Percentiles rank a stretch among this genome's conserved stretches.
phyloP scores from a whole-genome alignment of 78 protist species.

The Cavenderia fasciculata region DNA sequence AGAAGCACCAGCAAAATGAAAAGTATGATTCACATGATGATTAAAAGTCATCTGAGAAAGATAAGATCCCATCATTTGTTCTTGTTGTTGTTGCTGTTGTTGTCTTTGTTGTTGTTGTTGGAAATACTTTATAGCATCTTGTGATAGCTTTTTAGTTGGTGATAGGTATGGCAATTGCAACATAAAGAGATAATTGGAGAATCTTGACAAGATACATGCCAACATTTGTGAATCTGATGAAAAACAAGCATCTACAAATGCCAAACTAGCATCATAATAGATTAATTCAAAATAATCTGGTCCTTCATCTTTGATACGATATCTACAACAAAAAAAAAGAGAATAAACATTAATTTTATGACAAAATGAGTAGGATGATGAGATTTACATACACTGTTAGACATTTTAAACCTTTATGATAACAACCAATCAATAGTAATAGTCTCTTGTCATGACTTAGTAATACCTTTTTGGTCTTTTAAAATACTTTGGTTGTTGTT shows the following conservation, averaged over 20 bases:
- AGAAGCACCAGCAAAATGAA: too few relatives aligned
- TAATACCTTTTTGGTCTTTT: constrained; percentile 31
- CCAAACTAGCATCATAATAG: constrained; percentile 58
- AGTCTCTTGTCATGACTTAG: constrained; percentile 43
- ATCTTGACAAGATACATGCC: constrained; percentile 29
- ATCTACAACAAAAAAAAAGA: too few relatives aligned
- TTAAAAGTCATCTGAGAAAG: too few relatives aligned
- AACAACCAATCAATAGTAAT: constrained; percentile 47
- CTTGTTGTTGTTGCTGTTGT: neutral
- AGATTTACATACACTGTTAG: constrained; percentile 51
- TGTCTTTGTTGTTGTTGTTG: neutral
- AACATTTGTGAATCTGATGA: constrained; percentile 55
- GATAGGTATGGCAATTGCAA: constrained; percentile 38
- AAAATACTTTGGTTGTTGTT: neutral
- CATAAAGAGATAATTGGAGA: constrained; percentile 48
- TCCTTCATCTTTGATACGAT: constrained; percentile 49
- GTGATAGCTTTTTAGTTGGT: neutral
- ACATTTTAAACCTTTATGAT: constrained; percentile 47
- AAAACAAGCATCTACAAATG: constrained; percentile 74
- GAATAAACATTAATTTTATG: neutral
- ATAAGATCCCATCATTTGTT: too few relatives aligned
- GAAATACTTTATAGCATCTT: neutral
- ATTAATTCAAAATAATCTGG: constrained; percentile 62
- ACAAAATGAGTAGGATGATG: neutral
- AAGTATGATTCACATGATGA: too few relatives aligned